Percentiles rank a stretch among this genome's conserved stretches.
Conservation (phyloP, 257 asterid species). For the Fraxinus quadrangulata region DNA sequence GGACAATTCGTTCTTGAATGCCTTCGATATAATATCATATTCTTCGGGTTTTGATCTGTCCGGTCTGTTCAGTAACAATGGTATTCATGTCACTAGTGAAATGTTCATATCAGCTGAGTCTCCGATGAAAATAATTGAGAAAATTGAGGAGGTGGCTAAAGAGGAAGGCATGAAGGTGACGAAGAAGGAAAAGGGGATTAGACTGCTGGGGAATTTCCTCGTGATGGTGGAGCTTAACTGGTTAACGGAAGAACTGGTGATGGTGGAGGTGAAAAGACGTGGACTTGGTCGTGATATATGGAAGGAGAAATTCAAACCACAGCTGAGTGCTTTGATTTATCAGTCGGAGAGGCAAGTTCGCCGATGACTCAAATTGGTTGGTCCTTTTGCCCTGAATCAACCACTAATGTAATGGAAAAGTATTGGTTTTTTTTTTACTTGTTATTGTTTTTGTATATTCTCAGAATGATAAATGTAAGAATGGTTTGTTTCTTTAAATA, state of each 20-base stretch:
- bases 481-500: neutral
- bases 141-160: constrained; percentile 30
- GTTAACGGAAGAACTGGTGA: constrained; percentile 29
- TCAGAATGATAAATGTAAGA: neutral
- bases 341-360: constrained; percentile 1
- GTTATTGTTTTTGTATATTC: too few species aligned
- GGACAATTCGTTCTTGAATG: constrained; percentile 23
- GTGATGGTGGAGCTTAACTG: constrained; percentile 21
- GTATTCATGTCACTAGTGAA: constrained; percentile 13
- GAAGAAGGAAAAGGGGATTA: constrained; percentile 20
- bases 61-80: constrained; percentile 15
- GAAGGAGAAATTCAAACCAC: constrained; percentile 23
- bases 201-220: constrained; percentile 29
- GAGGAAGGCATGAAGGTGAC: constrained; percentile 26
- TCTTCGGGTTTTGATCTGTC: constrained; percentile 46
- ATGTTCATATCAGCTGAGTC: constrained; percentile 30
- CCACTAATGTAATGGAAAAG: neutral
- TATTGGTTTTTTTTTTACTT: neutral
- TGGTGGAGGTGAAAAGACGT: constrained; percentile 24
- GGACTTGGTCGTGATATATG: constrained; percentile 23
- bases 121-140: constrained; percentile 28
- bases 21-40: constrained; percentile 43
- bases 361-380: neutral
- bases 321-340: constrained; percentile 20
- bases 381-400: neutral